phyloP scores from a whole-genome alignment of 2,329 filamentous ascomycete species.

The Fusarium euwallaceae region DNA sequence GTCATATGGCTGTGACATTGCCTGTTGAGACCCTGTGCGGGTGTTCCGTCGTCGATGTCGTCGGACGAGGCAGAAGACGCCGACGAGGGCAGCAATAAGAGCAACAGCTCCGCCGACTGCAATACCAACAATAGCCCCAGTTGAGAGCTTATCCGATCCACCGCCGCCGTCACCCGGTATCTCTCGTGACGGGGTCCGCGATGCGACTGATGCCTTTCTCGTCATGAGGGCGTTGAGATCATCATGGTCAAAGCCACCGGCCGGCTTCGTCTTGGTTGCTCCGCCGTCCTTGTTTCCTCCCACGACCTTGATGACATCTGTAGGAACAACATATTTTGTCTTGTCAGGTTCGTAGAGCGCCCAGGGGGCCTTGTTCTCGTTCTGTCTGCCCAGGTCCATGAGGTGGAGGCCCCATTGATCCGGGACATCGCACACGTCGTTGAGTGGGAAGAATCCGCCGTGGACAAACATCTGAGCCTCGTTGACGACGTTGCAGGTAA shows the following conservation, averaged over 20 bases:
- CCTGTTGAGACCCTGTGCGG: slow-evolving; percentile 39
- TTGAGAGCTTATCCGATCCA: slow-evolving; percentile 45
- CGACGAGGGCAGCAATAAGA: slow-evolving; percentile 46
- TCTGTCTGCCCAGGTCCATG: slow-evolving; percentile 66
- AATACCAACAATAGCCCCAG: slow-evolving; percentile 60
- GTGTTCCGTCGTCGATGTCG: slow-evolving; percentile 34
- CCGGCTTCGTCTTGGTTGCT: slow-evolving; percentile 65
- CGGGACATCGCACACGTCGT: slow-evolving; percentile 63
- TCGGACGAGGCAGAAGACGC: slow-evolving; percentile 50
- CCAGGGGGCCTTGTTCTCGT: slow-evolving; percentile 61
- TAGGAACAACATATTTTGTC: slow-evolving; percentile 65
- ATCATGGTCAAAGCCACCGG: slow-evolving; percentile 60
- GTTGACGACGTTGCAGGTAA: slow-evolving; percentile 68
- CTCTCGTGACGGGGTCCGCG: slow-evolving; percentile 64
- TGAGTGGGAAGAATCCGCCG: slow-evolving; percentile 68
- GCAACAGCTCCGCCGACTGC: slow-evolving; percentile 54
- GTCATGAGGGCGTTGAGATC: slow-evolving; percentile 68
- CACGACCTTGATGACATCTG: slow-evolving; percentile 62
- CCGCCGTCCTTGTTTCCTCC: slow-evolving; percentile 64
- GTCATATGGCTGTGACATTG: slow-evolving; percentile 43
- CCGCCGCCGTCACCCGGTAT: slow-evolving; percentile 38
- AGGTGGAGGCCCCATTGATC: slow-evolving; percentile 69
- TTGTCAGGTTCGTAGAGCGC: slow-evolving; percentile 63
- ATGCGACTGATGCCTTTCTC: slow-evolving; percentile 59
- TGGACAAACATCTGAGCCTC: slow-evolving; percentile 72